These are phyloP conservation scores for Graphilbum ipis-grandicollis DNA, from an alignment of 2,329 filamentous ascomycete genomes.

Conservation along the genomic window DNA sequence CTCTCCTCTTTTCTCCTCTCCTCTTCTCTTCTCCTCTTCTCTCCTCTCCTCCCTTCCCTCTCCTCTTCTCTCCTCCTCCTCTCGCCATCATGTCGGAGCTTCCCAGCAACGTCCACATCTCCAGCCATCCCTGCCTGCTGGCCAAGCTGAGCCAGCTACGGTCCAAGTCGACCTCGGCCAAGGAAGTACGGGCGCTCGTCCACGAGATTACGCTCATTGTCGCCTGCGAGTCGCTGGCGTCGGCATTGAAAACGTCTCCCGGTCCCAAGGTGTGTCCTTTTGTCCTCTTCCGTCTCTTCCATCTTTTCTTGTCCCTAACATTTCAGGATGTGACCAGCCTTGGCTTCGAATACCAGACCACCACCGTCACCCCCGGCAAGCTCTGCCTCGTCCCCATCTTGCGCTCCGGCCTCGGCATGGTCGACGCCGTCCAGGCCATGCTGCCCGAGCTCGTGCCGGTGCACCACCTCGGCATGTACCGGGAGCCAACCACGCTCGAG, in stretches of 20 bases:
- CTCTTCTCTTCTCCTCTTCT: not conserved
- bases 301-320: not conserved
- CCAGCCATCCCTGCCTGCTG: slow-evolving; percentile 66
- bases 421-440: slow-evolving; percentile 69
- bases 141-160: slow-evolving; percentile 85
- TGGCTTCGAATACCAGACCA: slow-evolving; percentile 55
- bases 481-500: slow-evolving; percentile 70
- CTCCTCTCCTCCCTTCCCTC: not conserved
- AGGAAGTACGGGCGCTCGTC: slow-evolving; percentile 65
- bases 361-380: slow-evolving; percentile 41
- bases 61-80: not conserved
- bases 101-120: slow-evolving; percentile 56
- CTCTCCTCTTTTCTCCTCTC: not conserved
- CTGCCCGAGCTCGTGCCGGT: slow-evolving; percentile 67
- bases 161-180: slow-evolving; percentile 48
- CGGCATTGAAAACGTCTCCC: slow-evolving; percentile 36
- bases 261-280: slow-evolving; percentile 49
- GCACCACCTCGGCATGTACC: slow-evolving; percentile 89
- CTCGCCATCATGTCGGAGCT: not conserved
- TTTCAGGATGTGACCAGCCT: slow-evolving; percentile 62
- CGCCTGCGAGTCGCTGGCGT: slow-evolving; percentile 61
- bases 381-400: slow-evolving; percentile 83
- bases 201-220: slow-evolving; percentile 77
- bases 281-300: not conserved
- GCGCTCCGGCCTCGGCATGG: slow-evolving; percentile 81